Conservation (phyloP, 495 filamentous ascomycete genomes). For the Talaromyces adpressus region DNA sequence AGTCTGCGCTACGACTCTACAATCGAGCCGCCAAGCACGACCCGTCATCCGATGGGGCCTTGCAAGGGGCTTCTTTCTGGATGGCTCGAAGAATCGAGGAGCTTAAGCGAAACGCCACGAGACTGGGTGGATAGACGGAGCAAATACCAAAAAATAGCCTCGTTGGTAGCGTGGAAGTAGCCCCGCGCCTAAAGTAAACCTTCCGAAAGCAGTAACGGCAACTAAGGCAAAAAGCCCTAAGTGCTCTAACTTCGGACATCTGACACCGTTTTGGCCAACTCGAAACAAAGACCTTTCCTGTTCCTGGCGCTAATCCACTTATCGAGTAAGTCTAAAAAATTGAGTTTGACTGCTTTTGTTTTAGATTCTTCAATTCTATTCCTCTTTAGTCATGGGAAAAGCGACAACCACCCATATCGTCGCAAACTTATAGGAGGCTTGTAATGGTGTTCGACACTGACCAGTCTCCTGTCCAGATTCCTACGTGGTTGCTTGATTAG, state of each 20-base stretch:
- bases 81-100: background rate
- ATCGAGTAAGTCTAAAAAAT: background rate
- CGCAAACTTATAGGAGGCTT: background rate
- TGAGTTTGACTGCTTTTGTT: background rate
- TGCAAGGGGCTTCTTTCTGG: background rate
- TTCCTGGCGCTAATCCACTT: constrained; percentile 1
- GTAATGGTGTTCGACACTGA: background rate
- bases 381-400: background rate
- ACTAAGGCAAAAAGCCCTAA: background rate
- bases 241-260: background rate
- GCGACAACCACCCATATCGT: background rate
- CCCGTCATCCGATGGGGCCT: background rate
- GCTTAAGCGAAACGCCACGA: background rate
- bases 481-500: background rate
- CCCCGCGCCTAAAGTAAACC: background rate
- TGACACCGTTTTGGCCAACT: background rate
- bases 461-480: background rate
- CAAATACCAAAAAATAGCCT: background rate
- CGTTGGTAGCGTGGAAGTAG: background rate
- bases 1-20: background rate
- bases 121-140: background rate
- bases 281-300: constrained; percentile 1
- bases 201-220: background rate
- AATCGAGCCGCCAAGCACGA: background rate
- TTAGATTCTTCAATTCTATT: background rate